Evolutionary conservation across 306 rosid species (phyloP).

Genomic region (Sicyos edulis): DNA sequence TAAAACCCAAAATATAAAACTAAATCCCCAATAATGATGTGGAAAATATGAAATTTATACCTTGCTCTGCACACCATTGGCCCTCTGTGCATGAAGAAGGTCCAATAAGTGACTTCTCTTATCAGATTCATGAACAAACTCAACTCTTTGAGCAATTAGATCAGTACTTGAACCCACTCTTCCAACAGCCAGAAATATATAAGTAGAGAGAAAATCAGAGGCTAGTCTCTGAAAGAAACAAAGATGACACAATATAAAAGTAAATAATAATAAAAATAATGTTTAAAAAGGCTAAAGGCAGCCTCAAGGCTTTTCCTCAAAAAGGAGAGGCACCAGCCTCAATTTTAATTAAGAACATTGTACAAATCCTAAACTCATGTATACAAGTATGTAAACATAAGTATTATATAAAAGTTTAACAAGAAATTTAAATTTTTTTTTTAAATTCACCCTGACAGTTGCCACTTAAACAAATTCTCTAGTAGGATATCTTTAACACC

Average conservation of each 20-base stretch:
- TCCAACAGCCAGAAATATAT: conserved; percentile 90
- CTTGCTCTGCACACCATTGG: conserved; percentile 63
- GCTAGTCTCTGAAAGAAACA: conserved; percentile 67
- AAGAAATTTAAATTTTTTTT: too few relatives aligned
- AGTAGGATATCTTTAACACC: too few relatives aligned
- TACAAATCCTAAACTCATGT: too few relatives aligned
- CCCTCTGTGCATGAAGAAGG: conserved; percentile 94
- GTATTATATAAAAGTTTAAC: too few relatives aligned
- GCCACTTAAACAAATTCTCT: too few relatives aligned
- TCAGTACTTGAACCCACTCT: conserved; percentile 98
- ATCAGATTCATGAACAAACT: conserved; percentile 79
- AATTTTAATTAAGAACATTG: too few relatives aligned
- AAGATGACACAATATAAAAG: neutral
- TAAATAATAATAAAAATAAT: neutral
- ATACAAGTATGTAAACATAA: too few relatives aligned
- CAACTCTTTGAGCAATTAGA: conserved; percentile 89
- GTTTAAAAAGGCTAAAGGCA: too few relatives aligned
- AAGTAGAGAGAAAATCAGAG: conserved; percentile 76
- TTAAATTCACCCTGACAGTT: too few relatives aligned
- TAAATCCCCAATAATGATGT: conserved; percentile 7
- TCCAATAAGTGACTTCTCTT: conserved; percentile 97
- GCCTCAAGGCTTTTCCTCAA: too few relatives aligned
- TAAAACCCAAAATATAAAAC: neutral
- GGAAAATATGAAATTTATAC: conserved; percentile 31
- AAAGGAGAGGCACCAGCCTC: too few relatives aligned